Conservation (phyloP, 2,329 filamentous ascomycete species). For the Clarireedia monteithiana region DNA sequence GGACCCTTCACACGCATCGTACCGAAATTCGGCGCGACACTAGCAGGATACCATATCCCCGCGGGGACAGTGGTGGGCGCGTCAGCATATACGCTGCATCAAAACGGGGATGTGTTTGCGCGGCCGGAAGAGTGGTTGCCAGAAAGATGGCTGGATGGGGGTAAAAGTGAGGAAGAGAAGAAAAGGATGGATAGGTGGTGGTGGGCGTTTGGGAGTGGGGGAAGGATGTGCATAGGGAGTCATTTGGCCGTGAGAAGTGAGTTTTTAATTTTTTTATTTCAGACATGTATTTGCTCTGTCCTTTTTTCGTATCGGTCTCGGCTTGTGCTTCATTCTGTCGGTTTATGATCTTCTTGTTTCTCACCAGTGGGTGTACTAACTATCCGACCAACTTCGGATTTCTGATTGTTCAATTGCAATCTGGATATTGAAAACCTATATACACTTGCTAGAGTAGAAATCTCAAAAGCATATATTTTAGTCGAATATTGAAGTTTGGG, state of each 20-base stretch:
- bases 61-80: slow-evolving; percentile 42
- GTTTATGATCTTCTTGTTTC: too few relatives aligned
- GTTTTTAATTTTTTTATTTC: slow-evolving; percentile 11
- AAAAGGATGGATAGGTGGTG: slow-evolving; percentile 44
- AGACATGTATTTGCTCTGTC: background rate
- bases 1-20: slow-evolving; percentile 39
- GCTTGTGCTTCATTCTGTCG: too few relatives aligned
- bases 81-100: slow-evolving; percentile 44
- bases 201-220: slow-evolving; percentile 59
- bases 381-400: too few relatives aligned
- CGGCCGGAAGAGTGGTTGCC: slow-evolving; percentile 42
- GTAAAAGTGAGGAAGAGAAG: slow-evolving; percentile 24
- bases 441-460: too few relatives aligned
- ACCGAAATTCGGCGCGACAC: slow-evolving; percentile 25
- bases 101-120: slow-evolving; percentile 39
- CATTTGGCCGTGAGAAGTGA: slow-evolving; percentile 52
- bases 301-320: background rate
- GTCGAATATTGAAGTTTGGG: too few relatives aligned
- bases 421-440: too few relatives aligned
- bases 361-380: too few relatives aligned
- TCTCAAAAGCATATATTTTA: too few relatives aligned
- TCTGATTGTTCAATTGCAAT: too few relatives aligned
- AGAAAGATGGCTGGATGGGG: slow-evolving; percentile 40
- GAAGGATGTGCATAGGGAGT: slow-evolving; percentile 57
- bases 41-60: slow-evolving; percentile 33